Evolutionary conservation across 2,329 filamentous ascomycete genomes (phyloP).

Genomic region (Aspergillus bombycis): DNA sequence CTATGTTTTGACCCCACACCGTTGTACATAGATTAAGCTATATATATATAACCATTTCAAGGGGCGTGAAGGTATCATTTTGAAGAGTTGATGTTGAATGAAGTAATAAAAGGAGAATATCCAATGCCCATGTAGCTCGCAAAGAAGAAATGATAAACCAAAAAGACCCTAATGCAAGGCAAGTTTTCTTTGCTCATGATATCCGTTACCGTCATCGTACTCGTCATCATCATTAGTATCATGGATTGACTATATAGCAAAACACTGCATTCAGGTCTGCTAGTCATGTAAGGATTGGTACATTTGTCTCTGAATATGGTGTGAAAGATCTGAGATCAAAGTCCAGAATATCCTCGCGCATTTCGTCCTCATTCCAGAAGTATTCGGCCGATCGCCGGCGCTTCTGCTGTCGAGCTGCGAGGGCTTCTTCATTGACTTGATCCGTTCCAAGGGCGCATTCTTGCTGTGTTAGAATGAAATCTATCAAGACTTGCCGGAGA

Average conservation of each 20-base stretch:
- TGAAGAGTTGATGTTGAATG: background rate
- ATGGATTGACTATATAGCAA: background rate
- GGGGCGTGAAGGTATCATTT: background rate
- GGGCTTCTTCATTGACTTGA: slow-evolving; percentile 23
- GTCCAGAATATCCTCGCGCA: slow-evolving; percentile 30
- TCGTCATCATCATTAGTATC: background rate
- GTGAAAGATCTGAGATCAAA: slow-evolving; percentile 9
- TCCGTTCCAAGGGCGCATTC: slow-evolving; percentile 33
- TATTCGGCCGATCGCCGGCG: slow-evolving; percentile 16
- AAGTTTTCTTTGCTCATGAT: background rate
- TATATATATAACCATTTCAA: background rate
- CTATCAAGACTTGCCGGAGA: slow-evolving; percentile 28
- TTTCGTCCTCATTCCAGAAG: slow-evolving; percentile 33
- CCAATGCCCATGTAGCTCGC: background rate
- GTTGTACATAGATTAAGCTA: background rate
- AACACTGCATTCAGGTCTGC: background rate
- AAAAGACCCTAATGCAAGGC: background rate
- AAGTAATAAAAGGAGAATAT: background rate
- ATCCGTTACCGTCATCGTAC: background rate
- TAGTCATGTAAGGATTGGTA: slow-evolving; percentile 19
- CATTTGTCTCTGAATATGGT: slow-evolving; percentile 14
- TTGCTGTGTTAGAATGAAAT: slow-evolving; percentile 32
- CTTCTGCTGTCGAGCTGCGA: slow-evolving; percentile 27
- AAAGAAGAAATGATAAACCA: background rate
- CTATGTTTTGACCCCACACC: background rate